Evolutionary conservation across 768 basidiomycete species (phyloP).

Genomic region (Boletus rubropictus): DNA sequence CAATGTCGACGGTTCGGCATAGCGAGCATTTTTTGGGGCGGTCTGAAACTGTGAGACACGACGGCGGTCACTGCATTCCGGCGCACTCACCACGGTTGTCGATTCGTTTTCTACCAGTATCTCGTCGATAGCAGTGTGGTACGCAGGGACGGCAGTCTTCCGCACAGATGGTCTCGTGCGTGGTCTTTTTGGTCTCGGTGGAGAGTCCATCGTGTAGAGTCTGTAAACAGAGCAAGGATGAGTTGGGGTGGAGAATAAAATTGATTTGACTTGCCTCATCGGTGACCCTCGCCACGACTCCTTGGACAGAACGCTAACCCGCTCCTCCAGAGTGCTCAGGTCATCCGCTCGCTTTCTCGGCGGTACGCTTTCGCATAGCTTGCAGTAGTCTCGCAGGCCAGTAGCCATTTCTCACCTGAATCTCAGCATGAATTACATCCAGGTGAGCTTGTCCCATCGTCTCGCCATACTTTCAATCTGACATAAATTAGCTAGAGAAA

Average conservation of each 20-base stretch:
- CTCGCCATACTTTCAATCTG: neutral
- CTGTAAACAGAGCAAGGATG: neutral
- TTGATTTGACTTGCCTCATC: conserved; percentile 16
- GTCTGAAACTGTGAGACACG: conserved; percentile 29
- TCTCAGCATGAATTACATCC: conserved; percentile 51
- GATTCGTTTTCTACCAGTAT: conserved; percentile 22
- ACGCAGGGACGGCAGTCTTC: conserved; percentile 10
- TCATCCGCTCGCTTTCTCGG: conserved; percentile 2
- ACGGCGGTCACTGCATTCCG: neutral
- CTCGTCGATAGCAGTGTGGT: conserved; percentile 14
- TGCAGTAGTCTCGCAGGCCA: conserved; percentile 1
- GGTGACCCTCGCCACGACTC: conserved; percentile 3
- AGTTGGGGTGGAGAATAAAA: conserved; percentile 1
- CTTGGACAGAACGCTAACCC: neutral
- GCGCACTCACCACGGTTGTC: conserved; percentile 15
- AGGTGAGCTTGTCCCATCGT: conserved; percentile 32
- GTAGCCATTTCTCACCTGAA: neutral
- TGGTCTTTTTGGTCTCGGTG: conserved; percentile 46
- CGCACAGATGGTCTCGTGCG: conserved; percentile 43
- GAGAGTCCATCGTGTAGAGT: conserved; percentile 35
- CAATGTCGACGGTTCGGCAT: conserved; percentile 56
- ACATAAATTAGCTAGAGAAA: conserved; percentile 71
- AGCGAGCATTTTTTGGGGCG: conserved; percentile 52
- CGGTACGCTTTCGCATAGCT: conserved; percentile 3
- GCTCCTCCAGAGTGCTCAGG: neutral